These are phyloP conservation scores for Prunella vulgaris DNA, from an alignment of 257 asterid genomes.

Conservation along the genomic window DNA sequence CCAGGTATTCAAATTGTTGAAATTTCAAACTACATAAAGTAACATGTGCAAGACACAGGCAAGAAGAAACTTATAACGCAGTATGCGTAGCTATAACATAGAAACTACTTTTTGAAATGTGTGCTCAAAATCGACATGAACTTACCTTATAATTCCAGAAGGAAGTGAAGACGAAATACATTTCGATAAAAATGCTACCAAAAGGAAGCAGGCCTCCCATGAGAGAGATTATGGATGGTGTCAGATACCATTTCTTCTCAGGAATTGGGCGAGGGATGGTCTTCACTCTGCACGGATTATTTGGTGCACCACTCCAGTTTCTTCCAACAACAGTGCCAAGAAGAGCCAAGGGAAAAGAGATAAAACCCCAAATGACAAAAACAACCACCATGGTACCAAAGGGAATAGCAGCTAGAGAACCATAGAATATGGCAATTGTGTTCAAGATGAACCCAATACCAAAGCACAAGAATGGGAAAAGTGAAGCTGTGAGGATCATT, in stretches of 20 bases:
- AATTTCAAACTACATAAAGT: not conserved
- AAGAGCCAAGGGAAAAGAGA: conserved; percentile 83
- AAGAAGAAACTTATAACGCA: not conserved
- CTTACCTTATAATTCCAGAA: conserved; percentile 88
- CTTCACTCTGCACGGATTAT: conserved; percentile 87
- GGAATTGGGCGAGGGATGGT: conserved; percentile 96
- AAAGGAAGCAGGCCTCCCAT: conserved; percentile 91
- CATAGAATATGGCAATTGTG: conserved; percentile 76
- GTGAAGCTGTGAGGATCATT: conserved; percentile 81
- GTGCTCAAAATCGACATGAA: not conserved
- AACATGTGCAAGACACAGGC: not conserved
- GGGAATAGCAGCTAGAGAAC: conserved; percentile 85
- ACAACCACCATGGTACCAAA: conserved; percentile 80
- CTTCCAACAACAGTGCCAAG: conserved; percentile 83
- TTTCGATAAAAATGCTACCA: conserved; percentile 84
- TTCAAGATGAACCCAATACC: conserved; percentile 64
- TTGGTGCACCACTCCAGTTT: conserved; percentile 78
- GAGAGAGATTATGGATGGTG: conserved; percentile 65
- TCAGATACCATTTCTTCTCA: conserved; percentile 84
- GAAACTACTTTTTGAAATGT: not conserved
- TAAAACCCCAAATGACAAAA: conserved; percentile 72
- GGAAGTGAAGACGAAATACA: conserved; percentile 89
- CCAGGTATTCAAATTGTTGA: not conserved
- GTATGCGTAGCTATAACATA: not conserved
- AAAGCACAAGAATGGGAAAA: conserved; percentile 77